A percentile compares a stretch with the other conserved stretches of the same genome.
Conservation (phyloP, 2,329 filamentous ascomycete genomes). For the Sporothrix sp. region DNA sequence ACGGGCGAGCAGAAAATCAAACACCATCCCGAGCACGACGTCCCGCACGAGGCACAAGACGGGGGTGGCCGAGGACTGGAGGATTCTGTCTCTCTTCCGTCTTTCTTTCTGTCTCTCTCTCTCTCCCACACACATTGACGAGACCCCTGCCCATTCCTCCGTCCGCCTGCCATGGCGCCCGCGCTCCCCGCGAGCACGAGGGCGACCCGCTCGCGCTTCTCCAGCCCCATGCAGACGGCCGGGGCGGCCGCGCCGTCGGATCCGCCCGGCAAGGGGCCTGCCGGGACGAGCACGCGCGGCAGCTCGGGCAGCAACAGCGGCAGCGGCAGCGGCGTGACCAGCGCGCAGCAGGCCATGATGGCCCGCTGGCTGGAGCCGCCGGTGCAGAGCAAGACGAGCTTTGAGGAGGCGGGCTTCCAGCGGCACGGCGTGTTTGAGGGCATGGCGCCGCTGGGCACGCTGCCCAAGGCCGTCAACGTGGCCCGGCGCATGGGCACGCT, state of each 20-base stretch:
- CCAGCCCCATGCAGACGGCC: slow-evolving; percentile 38
- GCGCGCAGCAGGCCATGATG: slow-evolving; percentile 40
- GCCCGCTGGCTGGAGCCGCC: slow-evolving; percentile 50
- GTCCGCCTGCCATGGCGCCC: slow-evolving; percentile 16
- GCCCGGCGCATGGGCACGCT: slow-evolving; percentile 33
- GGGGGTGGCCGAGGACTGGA: no score
- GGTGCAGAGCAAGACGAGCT: slow-evolving; percentile 57
- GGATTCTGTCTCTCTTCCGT: no score
- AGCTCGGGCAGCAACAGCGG: neutral
- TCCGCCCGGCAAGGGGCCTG: no score
- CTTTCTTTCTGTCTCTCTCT: neutral
- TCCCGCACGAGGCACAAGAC: no score
- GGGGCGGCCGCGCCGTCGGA: no score
- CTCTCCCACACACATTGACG: no score
- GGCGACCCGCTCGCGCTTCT: slow-evolving; percentile 46
- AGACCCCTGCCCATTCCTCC: no score
- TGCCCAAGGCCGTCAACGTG: slow-evolving; percentile 51
- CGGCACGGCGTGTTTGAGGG: slow-evolving; percentile 68
- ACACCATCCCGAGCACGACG: slow-evolving; percentile 1
- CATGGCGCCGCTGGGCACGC: slow-evolving; percentile 71
- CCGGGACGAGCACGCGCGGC: no score
- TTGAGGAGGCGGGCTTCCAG: slow-evolving; percentile 65
- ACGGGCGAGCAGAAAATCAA: neutral
- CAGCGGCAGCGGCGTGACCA: slow-evolving; percentile 18
- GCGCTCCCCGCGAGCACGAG: slow-evolving; percentile 37